A percentile compares a stretch with the other conserved stretches of the same genome.
Evolutionary conservation across 495 filamentous ascomycete genomes (phyloP).

Genomic region (Cairneyella variabilis): DNA sequence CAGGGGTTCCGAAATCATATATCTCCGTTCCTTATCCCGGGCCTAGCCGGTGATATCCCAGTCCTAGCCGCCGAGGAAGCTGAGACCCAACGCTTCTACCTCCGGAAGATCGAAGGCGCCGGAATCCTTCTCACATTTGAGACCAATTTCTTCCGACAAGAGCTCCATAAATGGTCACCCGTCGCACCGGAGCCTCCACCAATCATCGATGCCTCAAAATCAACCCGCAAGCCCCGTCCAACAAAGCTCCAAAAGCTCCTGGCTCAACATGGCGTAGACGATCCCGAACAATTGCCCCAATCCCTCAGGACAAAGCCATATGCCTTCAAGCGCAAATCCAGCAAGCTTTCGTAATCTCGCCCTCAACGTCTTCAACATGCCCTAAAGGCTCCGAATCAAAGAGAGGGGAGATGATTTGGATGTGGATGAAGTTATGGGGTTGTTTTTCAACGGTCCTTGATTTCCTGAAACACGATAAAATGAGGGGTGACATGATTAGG

Average conservation of each 20-base stretch:
- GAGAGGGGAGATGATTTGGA: too few relatives aligned
- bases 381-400: too few relatives aligned
- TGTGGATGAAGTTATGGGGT: too few relatives aligned
- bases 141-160: slow-evolving; percentile 94
- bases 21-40: slow-evolving; percentile 70
- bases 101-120: slow-evolving; percentile 96
- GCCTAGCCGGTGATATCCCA: too few relatives aligned
- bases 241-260: slow-evolving; percentile 98
- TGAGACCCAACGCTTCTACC: slow-evolving; percentile 85
- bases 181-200: slow-evolving; percentile 85
- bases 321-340: slow-evolving; percentile 53
- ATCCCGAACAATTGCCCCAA: slow-evolving; percentile 84
- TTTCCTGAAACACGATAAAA: too few relatives aligned
- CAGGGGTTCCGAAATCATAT: slow-evolving; percentile 81
- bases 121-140: slow-evolving; percentile 89
- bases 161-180: slow-evolving; percentile 93
- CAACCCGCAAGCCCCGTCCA: slow-evolving; percentile 90
- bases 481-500: too few relatives aligned
- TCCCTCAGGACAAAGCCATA: slow-evolving; percentile 72
- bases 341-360: slow-evolving; percentile 22
- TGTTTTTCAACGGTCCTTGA: too few relatives aligned
- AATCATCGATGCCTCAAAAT: slow-evolving; percentile 76
- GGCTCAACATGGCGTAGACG: slow-evolving; percentile 76
- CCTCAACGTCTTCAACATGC: slow-evolving; percentile 26
- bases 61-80: slow-evolving; percentile 82